Conservation (phyloP, 805 yeast species). For the Spencermartinsiella europaea region DNA sequence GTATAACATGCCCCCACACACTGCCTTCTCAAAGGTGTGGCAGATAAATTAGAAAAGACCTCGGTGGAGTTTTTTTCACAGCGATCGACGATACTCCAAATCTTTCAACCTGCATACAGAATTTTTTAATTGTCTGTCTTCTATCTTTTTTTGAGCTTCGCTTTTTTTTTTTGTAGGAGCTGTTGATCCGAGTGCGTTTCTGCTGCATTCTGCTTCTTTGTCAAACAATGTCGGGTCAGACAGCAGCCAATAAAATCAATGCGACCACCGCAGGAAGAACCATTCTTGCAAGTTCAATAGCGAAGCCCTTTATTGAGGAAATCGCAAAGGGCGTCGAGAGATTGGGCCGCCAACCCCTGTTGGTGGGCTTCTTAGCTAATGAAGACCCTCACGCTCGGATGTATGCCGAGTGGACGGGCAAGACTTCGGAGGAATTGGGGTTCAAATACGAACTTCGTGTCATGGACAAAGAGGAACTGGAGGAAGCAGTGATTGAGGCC, state of each 20-base stretch:
- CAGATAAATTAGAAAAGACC: too few species aligned
- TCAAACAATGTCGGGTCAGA: too few species aligned
- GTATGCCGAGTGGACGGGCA: conserved; percentile 95
- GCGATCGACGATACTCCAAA: too few species aligned
- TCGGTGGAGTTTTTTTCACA: too few species aligned
- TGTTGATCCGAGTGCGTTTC: too few species aligned
- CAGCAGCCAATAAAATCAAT: not conserved
- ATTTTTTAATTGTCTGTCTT: too few species aligned
- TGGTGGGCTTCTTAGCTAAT: conserved; percentile 91
- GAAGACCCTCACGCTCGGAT: conserved; percentile 90
- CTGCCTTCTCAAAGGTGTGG: too few species aligned
- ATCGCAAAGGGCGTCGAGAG: conserved; percentile 51
- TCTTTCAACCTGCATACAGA: too few species aligned
- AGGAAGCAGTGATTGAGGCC: conserved; percentile 76
- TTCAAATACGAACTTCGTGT: conserved; percentile 74
- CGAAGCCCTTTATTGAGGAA: conserved; percentile 76
- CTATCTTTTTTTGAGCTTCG: too few species aligned
- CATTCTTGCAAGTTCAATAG: conserved; percentile 79
- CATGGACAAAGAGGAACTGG: conserved; percentile 76
- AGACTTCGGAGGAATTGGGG: conserved; percentile 81
- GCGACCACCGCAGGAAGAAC: conserved; percentile 35
- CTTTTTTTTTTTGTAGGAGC: too few species aligned
- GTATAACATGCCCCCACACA: too few species aligned
- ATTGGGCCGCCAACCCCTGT: conserved; percentile 56
- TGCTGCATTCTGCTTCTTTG: too few species aligned